Evolutionary conservation across 1,139 yeast species (phyloP), one percentile per base, ranked within the genome.

Genomic region (Protomyces inouyei): DNA sequence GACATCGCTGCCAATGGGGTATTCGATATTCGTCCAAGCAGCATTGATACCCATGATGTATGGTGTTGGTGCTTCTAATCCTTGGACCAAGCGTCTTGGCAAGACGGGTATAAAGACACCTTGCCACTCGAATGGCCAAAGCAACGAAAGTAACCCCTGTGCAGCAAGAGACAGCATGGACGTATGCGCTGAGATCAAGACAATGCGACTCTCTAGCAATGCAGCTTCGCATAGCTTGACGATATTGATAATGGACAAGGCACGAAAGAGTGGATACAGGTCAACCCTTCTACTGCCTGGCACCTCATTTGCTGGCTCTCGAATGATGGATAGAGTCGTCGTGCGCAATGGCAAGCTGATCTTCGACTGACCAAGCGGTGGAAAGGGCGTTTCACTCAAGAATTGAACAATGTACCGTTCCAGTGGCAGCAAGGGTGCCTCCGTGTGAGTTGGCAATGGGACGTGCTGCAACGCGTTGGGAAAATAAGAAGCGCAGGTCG

Each of bases 91-190:
- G 14, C 69, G 57, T 5, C 60, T 21, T 2, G 68, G 69, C 16
- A 68, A 61, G n/a, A 68, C 68, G 8, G 70, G 70, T 16, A 68
- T 67, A 35, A 48, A 67, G n/a, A 68, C 68, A 8, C 68, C 66
- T 32, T 60, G 69, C 70, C 70, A 68, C 18, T 48, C 57, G n/a
- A 68, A 40, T 9, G 70, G 70, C 25, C 59, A 68, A 10, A 67
- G 46, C 12, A 68, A 53, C 18, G 60, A 48, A 8, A 48, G 46
- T 3, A 68, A 57, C 9, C 69, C 68, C 10, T 60, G 61, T 5
- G 69, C 57, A 6, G 66, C 68, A 6, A 52, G 53, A 0, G 67
- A 54, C 32, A 68, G 67, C 63, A 67, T 57, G 6, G 65, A 61
- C 16, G 63, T 52, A 35, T 63, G 61, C 28, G 57, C 55, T 3